These are phyloP conservation scores for Candida tropicalis DNA, from an alignment of 1,139 yeast genomes.

Conservation along the genomic window DNA sequence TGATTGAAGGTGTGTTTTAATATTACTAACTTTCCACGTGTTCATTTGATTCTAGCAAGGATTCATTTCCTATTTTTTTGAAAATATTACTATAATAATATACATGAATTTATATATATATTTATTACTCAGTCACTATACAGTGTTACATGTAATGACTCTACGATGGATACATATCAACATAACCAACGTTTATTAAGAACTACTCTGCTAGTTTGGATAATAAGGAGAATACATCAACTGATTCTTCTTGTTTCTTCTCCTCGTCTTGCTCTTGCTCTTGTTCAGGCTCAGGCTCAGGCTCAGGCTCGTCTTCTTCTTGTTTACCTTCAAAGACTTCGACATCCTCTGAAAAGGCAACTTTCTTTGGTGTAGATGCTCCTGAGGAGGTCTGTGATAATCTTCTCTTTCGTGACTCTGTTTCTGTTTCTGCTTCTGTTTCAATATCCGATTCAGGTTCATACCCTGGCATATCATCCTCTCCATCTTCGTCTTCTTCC, in stretches of 20 bases:
- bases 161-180: no score
- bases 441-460: constrained; percentile 28
- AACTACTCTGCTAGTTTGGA: constrained; percentile 31
- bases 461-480: constrained; percentile 16
- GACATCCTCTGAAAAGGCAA: constrained; percentile 50
- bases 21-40: no score
- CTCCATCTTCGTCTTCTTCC: constrained; percentile 21
- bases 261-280: constrained; percentile 25
- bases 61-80: no score
- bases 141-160: no score
- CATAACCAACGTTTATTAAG: constrained; percentile 10
- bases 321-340: constrained; percentile 49
- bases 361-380: constrained; percentile 38
- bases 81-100: no score
- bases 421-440: constrained; percentile 24
- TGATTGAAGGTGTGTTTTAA: no score
- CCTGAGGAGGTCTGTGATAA: constrained; percentile 28
- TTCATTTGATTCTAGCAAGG: no score
- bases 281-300: constrained; percentile 13
- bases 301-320: constrained; percentile 25
- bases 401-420: constrained; percentile 26
- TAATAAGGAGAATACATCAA: constrained; percentile 35
- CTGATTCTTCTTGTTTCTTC: constrained; percentile 14
- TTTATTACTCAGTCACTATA: no score
- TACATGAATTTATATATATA: no score